Evolutionary conservation across 768 basidiomycete species (phyloP), one percentile per base, ranked within the genome.

Genomic region (Amanita pseudoporphyria): DNA sequence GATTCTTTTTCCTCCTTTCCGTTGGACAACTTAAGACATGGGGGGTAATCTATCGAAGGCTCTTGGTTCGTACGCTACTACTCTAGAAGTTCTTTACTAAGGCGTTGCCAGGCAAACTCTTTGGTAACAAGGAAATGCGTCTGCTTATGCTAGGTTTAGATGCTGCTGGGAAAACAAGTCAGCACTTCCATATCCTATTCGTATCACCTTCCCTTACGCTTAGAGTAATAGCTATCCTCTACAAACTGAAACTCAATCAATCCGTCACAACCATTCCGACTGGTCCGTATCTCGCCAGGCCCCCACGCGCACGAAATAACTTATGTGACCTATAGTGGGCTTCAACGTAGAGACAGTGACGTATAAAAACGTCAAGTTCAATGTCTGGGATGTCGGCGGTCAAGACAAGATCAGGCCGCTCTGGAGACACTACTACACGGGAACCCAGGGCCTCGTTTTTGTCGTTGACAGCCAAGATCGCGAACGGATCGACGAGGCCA

Each of bases 341-440:
- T 98, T 98, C 79, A 98, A 98, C 61, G 95, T 98, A 53, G 95
- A 98, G 70, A 98, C 95, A 3, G 95, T 98, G 47, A 96, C 93
- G 41, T 98, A 98, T 72, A 96, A 96, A 78, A 97, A 98, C 54
- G 93, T 91, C 62, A 89, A 89, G 64, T 92, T 91, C 72, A 91
- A 90, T 57, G 85, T 89, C 6, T 88, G 92, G 91, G 92, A 96
- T 63, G 95, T 98, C 35, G 95, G 95, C 59, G 95, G 95, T n/a
- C 95, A 98, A 70, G 95, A 98, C 74, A 98, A 98, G 78, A 98
- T 98, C 62, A 79, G 95, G 45, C 95, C 95, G 21, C 74, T 98
- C 36, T 98, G 95, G 95, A 78, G 95, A 69, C 95, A 98, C 68
- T 98, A 98, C 68, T 98, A 97, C 72, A 97, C 95, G 10, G 95